These are phyloP conservation scores for Diaporthe vaccinii DNA, from an alignment of 2,329 filamentous ascomycete genomes.

Conservation along the genomic window DNA sequence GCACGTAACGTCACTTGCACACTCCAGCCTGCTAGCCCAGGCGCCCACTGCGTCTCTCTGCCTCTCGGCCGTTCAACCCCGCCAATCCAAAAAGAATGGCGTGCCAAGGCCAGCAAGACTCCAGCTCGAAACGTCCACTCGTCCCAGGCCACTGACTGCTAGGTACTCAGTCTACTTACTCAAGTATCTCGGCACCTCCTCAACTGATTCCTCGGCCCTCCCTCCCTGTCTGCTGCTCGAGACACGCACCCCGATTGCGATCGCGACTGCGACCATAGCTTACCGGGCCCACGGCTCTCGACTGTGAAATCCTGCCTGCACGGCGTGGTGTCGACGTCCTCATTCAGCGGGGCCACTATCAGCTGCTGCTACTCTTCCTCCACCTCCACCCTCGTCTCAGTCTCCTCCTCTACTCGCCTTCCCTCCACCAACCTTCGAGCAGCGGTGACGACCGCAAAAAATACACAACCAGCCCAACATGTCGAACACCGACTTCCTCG, in stretches of 20 bases:
- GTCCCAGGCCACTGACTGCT: constrained; percentile 23
- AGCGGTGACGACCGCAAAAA: constrained; percentile 39
- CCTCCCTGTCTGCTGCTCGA: neutral
- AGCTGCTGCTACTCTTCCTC: neutral
- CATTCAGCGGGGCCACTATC: constrained; percentile 10
- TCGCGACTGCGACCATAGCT: constrained; percentile 13
- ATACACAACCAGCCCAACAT: constrained; percentile 63
- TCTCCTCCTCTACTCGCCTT: neutral
- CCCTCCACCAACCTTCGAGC: neutral
- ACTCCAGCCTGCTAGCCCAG: constrained; percentile 8
- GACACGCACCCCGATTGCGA: constrained; percentile 1
- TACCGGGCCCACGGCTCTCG: neutral
- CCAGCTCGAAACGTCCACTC: constrained; percentile 30
- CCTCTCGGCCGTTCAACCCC: constrained; percentile 22
- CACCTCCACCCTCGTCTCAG: neutral
- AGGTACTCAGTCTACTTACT: constrained; percentile 3
- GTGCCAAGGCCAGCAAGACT: constrained; percentile 33
- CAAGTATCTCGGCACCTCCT: constrained; percentile 20
- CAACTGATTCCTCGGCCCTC: constrained; percentile 3
- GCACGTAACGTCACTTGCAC: constrained; percentile 27
- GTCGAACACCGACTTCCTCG: constrained; percentile 97
- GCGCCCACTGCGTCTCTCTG: neutral
- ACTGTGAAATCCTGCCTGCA: constrained; percentile 23
- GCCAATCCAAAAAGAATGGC: constrained; percentile 31
- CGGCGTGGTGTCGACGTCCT: constrained; percentile 32